Base-by-base conservation (phyloP, 345 rosid species). In the Pistacia vera region DNA sequence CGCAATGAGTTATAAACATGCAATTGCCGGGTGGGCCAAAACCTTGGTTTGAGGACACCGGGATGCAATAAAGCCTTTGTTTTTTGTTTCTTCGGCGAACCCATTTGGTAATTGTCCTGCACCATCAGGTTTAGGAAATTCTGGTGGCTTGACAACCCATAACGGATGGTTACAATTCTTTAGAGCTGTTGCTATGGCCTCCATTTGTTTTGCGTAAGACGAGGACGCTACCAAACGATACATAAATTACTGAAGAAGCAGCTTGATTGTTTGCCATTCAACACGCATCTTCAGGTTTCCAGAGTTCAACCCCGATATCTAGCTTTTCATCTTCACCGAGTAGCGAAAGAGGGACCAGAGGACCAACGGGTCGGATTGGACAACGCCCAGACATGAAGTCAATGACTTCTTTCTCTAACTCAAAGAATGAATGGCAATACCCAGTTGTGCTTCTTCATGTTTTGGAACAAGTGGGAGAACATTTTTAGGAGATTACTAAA, bases 211-310 rank as follows among this genome's bases (percentile, higher is more conserved):
- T 4, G 65, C 66, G 48, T 59, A 87, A 75, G 11, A 75, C 79
- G 2, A 25, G 7, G 0, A 89, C 8, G 72, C 91, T 87, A 13
- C 93, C 88, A 14, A 89, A 89, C 0, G 93, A 89, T 18, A 87
- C 58, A 33, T 87, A 87, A n/a, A 84, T 56, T 20, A 89, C 88
- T 0, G 88, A 80, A 14, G 75, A 64, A 1, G 75, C 38, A 30
- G 58, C 68, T 70, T 85, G 85, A 4, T 66, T 66, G 48, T 82
- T 75, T 12, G 64, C 87, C 88, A 90, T n/a, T 79, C 83, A 58
- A 80, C 88, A 86, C 22, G 81, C 18, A 49, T 80, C 82, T 49
- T 86, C 88, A 1, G 82, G 65, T 60, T 81, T 81, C 88, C 88
- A 77, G 77, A 86, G 30, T 6, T 86, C 83, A 8, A 84, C 68